Conservation (phyloP, 345 rosid genomes). For the Cardamine chenopodiifolia region DNA sequence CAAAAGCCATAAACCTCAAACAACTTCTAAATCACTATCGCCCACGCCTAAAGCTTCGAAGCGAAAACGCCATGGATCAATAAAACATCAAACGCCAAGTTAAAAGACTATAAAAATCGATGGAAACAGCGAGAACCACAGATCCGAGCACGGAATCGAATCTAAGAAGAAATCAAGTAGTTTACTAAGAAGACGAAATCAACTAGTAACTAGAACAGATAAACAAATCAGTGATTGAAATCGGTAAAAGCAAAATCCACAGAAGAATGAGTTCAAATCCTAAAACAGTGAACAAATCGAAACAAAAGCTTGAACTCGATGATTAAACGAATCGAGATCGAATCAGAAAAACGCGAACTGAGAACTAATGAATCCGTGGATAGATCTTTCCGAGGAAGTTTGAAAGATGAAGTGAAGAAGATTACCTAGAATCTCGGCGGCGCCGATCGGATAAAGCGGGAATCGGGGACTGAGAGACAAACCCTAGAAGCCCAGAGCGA, state of each 20-base stretch:
- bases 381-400: conserved; percentile 4
- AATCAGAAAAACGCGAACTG: not conserved
- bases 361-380: conserved; percentile 14
- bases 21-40: not conserved
- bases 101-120: conserved; percentile 1
- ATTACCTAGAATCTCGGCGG: conserved; percentile 38
- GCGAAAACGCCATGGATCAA: not conserved
- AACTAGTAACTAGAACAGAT: conserved; percentile 3
- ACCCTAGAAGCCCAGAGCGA: conserved; percentile 41
- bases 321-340: conserved; percentile 32
- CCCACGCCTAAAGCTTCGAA: not conserved
- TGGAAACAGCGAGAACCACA: not conserved
- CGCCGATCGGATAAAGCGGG: conserved; percentile 37
- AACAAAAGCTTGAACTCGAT: not conserved
- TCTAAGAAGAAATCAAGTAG: conserved; percentile 10
- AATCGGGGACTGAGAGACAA: conserved; percentile 44
- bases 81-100: not conserved
- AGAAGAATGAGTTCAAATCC: conserved; percentile 29
- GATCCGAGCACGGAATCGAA: conserved; percentile 31
- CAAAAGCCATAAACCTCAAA: not conserved
- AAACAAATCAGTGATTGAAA: no score
- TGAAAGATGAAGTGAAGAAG: conserved; percentile 16
- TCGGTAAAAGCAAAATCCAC: not conserved
- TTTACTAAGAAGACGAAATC: conserved; percentile 1
- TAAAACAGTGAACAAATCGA: not conserved